Percentiles rank a stretch among this genome's conserved stretches.
Conservation (phyloP, 2,329 filamentous ascomycete genomes). For the Fusarium veterinarium region DNA sequence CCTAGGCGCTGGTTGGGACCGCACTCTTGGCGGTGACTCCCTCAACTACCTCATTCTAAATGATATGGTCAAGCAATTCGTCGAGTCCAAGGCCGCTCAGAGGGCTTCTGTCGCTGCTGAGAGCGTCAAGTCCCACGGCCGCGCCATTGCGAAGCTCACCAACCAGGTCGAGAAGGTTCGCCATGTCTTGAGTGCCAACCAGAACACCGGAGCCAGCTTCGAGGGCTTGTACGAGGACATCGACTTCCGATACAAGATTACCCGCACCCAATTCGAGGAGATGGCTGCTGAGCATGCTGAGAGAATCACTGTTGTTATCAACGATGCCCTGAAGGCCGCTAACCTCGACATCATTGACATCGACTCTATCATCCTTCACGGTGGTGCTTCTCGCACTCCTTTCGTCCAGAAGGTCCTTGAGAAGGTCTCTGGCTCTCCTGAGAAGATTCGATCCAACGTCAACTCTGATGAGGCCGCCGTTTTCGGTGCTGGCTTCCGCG, state of each 20-base stretch:
- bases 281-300: conserved; percentile 75
- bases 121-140: conserved; percentile 78
- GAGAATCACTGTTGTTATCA: conserved; percentile 76
- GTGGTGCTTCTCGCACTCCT: conserved; percentile 88
- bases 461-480: conserved; percentile 97
- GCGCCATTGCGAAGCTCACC: conserved; percentile 88
- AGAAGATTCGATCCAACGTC: conserved; percentile 91
- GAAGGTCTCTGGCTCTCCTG: conserved; percentile 73
- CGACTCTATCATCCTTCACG: conserved; percentile 92
- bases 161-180: conserved; percentile 90
- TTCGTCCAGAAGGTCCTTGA: conserved; percentile 94
- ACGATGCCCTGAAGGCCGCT: conserved; percentile 78
- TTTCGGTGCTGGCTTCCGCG: conserved; percentile 95
- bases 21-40: conserved; percentile 87
- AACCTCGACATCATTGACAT: conserved; percentile 80
- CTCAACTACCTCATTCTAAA: conserved; percentile 90
- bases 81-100: conserved; percentile 75
- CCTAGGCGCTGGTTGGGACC: conserved; percentile 88
- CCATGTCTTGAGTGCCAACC: conserved; percentile 93
- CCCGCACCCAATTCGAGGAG: conserved; percentile 82
- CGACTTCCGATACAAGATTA: conserved; percentile 92
- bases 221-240: conserved; percentile 92
- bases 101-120: conserved; percentile 71
- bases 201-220: conserved; percentile 81
- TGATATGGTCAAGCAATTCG: conserved; percentile 85